These are phyloP conservation scores for Lagenaria siceraria DNA, from an alignment of 306 rosid species.

Conservation along the genomic window DNA sequence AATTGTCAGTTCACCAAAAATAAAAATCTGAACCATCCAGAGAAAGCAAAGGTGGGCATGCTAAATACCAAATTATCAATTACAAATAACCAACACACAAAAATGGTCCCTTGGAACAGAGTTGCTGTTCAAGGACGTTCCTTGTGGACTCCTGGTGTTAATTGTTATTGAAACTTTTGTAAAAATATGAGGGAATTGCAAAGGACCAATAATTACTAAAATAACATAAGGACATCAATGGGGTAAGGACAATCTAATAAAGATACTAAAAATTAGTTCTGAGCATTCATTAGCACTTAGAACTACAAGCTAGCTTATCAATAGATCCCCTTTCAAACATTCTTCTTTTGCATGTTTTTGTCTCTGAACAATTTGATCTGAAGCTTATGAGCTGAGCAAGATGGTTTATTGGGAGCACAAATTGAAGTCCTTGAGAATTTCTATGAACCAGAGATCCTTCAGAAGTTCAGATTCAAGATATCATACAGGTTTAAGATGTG, in stretches of 20 bases:
- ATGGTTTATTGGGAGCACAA: background rate
- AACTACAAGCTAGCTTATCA: background rate
- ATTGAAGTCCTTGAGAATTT: background rate
- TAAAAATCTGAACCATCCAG: background rate
- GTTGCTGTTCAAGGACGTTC: background rate
- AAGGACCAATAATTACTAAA: background rate
- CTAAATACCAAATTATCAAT: background rate
- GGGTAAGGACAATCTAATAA: background rate
- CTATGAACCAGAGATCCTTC: background rate
- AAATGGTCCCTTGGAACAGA: background rate
- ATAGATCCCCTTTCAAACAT: background rate
- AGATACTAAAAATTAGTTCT: background rate
- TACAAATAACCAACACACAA: background rate
- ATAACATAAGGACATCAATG: background rate
- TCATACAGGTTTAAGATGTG: background rate
- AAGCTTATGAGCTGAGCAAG: background rate
- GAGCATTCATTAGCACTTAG: background rate
- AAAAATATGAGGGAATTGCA: background rate
- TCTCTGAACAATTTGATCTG: too few relatives aligned
- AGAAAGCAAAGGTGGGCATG: background rate
- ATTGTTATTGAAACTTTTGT: background rate
- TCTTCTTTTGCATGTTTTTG: background rate
- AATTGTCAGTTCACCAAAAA: constrained; percentile 10
- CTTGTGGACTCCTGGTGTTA: background rate
- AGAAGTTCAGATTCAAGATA: background rate